Evolutionary conservation across 129 eudicot genomes (phyloP), one percentile per base, ranked within the genome.

Genomic region (Lonicera japonica): DNA sequence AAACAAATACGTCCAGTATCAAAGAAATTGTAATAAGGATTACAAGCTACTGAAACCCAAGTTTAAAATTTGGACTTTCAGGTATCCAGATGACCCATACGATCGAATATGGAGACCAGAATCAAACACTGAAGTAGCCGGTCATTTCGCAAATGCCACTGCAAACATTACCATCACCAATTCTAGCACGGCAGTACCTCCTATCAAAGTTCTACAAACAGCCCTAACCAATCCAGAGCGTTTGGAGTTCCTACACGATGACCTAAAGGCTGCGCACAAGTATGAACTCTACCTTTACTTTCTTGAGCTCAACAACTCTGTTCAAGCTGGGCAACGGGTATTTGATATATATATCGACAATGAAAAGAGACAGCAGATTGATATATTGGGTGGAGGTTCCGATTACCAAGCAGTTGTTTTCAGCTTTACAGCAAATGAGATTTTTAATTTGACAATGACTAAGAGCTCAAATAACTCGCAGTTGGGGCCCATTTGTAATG

Each of bases 41-140:
- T 5, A 29, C 4, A 14, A 3, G 2, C 29, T 21, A 24, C 46
- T 51, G 19, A 16, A 20, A 36, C 23, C 58, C 17, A 51, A 5
- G 34, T 60, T 17, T 36, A 55, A n/a, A 36, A 62, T 62, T 39
- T 70, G 40, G 24, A 66, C 63, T 67, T 69, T 66, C 78, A 85
- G 92, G 92, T 78, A 60, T 54, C 87, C 87, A 47, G 54, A 74
- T 69, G 92, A 85, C 72, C 80, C 60, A 34, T 78, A 69, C 34
- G 92, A 85, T 63, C 65, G 87, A 72, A 85, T 85, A 22, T 85
- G 92, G 92, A 78, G 69, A 56, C 73, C 84, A 17, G 78, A 75
- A 40, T 56, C 72, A 54, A 57, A 73, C 43, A 18, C 62, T 47
- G 66, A 77, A 29, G 76, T 76, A 66, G 24, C 60, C 18, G 40